phyloP scores from a whole-genome alignment of 1,139 yeast species.

The Lodderomyces parapsilosis region DNA sequence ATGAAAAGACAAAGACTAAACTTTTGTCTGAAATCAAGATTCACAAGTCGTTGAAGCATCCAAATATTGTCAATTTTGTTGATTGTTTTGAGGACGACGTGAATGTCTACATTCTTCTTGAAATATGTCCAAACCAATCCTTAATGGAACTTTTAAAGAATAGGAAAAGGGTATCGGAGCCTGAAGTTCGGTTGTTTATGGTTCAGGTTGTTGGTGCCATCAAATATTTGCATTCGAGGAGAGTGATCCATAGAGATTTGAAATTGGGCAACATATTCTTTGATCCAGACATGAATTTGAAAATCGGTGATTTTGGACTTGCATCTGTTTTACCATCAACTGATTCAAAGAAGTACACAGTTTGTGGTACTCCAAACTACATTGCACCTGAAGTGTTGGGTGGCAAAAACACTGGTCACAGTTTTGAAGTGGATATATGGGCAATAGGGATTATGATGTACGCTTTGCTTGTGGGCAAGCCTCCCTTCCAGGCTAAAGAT shows the following conservation, averaged over 20 bases:
- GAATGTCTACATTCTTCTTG: constrained; percentile 88
- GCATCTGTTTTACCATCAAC: constrained; percentile 78
- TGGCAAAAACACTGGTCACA: constrained; percentile 85
- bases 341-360: constrained; percentile 80
- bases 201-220: constrained; percentile 94
- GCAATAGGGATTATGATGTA: constrained; percentile 95
- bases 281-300: constrained; percentile 88
- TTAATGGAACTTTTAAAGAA: constrained; percentile 88
- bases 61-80: constrained; percentile 85
- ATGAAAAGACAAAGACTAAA: constrained; percentile 88
- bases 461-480: constrained; percentile 87
- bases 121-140: constrained; percentile 91
- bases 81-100: constrained; percentile 96
- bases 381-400: constrained; percentile 96
- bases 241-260: constrained; percentile 94
- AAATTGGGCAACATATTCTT: constrained; percentile 93
- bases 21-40: constrained; percentile 90
- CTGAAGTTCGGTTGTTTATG: constrained; percentile 88
- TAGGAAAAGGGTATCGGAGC: constrained; percentile 80
- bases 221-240: constrained; percentile 83
- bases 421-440: constrained; percentile 95
- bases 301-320: constrained; percentile 94
- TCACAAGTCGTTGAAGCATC: constrained; percentile 86
- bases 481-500: constrained; percentile 96
- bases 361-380: constrained; percentile 97